A percentile compares a stretch with the other conserved stretches of the same genome.
Conservation (phyloP, 805 yeast species). For the Starmerella sirachaensis region DNA sequence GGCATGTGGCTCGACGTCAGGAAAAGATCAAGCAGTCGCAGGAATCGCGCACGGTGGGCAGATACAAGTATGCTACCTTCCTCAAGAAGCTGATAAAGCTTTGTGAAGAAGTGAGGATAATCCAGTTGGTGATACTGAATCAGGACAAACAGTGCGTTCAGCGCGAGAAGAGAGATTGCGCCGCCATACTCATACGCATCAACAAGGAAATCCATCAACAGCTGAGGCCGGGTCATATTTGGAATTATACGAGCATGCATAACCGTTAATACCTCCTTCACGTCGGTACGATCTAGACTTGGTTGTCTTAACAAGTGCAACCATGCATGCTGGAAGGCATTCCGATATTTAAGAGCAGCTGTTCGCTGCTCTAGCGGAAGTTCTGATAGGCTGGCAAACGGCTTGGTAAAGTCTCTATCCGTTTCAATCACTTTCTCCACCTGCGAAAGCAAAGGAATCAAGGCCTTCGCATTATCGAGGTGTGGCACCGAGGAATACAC, state of each 20-base stretch:
- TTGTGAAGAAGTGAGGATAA: slow-evolving; percentile 78
- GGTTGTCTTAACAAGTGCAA: slow-evolving; percentile 37
- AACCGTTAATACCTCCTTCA: slow-evolving; percentile 54
- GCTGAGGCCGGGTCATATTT: slow-evolving; percentile 61
- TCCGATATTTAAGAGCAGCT: slow-evolving; percentile 16
- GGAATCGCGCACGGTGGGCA: slow-evolving; percentile 72
- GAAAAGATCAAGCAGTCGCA: slow-evolving; percentile 76
- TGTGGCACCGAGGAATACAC: slow-evolving; percentile 4
- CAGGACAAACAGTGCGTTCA: slow-evolving; percentile 76
- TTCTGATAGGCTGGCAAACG: slow-evolving; percentile 1
- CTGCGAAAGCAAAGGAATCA: slow-evolving; percentile 10
- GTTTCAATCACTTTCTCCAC: slow-evolving; percentile 10
- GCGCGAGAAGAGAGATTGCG: slow-evolving; percentile 59
- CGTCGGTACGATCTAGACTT: slow-evolving; percentile 41
- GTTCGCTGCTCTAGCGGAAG: slow-evolving; percentile 6
- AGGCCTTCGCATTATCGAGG: neutral
- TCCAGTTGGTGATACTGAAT: slow-evolving; percentile 76
- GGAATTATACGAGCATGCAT: slow-evolving; percentile 82
- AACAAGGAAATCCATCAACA: slow-evolving; percentile 85
- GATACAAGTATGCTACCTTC: slow-evolving; percentile 58
- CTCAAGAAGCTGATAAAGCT: slow-evolving; percentile 69
- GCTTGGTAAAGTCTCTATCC: slow-evolving; percentile 10
- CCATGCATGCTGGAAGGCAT: slow-evolving; percentile 60
- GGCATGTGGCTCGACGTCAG: slow-evolving; percentile 80
- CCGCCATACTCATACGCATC: slow-evolving; percentile 63